Evolutionary conservation across 768 basidiomycete species (phyloP).

Genomic region (Boletellus sp.): DNA sequence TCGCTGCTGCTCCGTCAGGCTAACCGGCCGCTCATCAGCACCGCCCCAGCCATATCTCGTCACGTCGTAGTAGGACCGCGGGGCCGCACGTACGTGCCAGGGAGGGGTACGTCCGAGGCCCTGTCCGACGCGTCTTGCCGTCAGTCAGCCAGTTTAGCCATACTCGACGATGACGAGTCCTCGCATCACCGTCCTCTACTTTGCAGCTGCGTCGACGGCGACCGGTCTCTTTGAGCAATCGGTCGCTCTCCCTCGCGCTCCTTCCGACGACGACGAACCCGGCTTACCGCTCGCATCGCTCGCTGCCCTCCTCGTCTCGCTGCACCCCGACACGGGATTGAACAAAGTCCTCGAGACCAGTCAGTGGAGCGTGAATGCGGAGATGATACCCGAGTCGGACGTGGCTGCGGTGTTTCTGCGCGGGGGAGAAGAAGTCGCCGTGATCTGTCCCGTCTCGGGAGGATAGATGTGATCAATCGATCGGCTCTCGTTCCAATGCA

Average conservation of each 20-base stretch:
- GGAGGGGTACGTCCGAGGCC: no score
- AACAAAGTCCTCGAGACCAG: constrained; percentile 53
- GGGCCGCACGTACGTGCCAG: no score
- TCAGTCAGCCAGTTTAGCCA: no score
- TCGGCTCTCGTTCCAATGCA: not conserved
- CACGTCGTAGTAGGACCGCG: no score
- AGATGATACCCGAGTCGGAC: constrained; percentile 68
- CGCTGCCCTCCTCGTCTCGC: constrained; percentile 46
- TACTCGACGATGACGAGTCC: not conserved
- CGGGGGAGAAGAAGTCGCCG: constrained; percentile 74
- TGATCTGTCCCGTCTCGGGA: constrained; percentile 82
- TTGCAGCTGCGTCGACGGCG: constrained; percentile 66
- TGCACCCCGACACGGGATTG: constrained; percentile 51
- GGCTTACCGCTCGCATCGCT: constrained; percentile 52
- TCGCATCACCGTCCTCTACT: constrained; percentile 47
- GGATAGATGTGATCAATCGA: constrained; percentile 41
- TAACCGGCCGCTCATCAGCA: no score
- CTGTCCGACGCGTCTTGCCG: no score
- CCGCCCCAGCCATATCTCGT: no score
- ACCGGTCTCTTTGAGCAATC: constrained; percentile 54
- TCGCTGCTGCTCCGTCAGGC: no score
- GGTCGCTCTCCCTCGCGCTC: constrained; percentile 40
- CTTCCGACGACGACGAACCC: constrained; percentile 9
- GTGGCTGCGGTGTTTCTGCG: constrained; percentile 37
- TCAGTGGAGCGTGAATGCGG: constrained; percentile 77